Evolutionary conservation across 2,329 filamentous ascomycete genomes (phyloP), one percentile per base, ranked within the genome.

Genomic region (Phyllachora maydis): DNA sequence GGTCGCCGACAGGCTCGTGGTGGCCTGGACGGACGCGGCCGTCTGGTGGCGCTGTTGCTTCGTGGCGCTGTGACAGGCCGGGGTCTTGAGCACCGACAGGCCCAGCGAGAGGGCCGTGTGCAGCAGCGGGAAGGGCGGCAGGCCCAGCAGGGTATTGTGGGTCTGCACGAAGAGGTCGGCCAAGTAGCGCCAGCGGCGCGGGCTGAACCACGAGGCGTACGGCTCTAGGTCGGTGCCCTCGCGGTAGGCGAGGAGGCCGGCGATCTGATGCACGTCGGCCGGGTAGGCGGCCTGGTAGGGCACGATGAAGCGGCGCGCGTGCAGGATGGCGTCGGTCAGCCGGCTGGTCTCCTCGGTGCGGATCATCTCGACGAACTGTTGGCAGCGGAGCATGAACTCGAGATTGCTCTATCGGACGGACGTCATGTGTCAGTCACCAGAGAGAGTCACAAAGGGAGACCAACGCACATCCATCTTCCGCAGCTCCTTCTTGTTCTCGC

Each of bases 311-410:
- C 79, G 91, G 41, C 70, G 74, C 14, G 82, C 82, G 49, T 95
- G 78, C 13, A 59, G 46, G 30, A 82, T 75, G 8, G 83, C 82
- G n/a, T n/a, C n/a, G n/a, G n/a, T n/a, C n/a, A n/a, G n/a, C 32
- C 74, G 81, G 5, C 51, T 42, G 13, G 61, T 54, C 4, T 70
- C 57, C 25, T 64, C 64, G 18, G 59, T 66, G 29, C 85, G 62
- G 28, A 91, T 68, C 30, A 95, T 59, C 47, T 95, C 88, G 36
- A 95, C 83, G 44, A 83, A 95, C 44, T 95, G 83, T 46, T 98
- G 88, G 37, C 90, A 61, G 8, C 88, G 72, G 20, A 98, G 63
- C 57, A 91, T 79, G 40, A 92, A 91, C 46, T 98, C 88, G 10
- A 98, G 62, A 34, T 75, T 77, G 39, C 73, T 81, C 60, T 81